Evolutionary conservation across 768 basidiomycete species (phyloP), one percentile per base, ranked within the genome.

Genomic region (Holtermanniella nyarrowii): DNA sequence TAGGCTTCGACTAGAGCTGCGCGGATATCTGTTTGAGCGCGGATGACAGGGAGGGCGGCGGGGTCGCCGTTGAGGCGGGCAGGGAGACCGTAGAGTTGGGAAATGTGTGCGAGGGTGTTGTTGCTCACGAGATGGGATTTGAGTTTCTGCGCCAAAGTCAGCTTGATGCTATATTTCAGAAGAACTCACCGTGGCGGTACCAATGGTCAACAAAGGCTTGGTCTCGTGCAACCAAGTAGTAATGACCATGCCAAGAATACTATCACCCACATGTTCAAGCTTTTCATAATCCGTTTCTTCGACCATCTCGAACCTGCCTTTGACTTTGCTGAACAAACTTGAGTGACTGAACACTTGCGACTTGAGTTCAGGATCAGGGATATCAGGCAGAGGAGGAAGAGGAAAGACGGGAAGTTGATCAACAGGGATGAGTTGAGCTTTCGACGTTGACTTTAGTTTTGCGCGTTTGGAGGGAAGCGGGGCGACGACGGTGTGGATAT

Each of bases 191-290:
- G 64, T 62, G 3, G 66, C 66, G 10, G 62, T 62, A 4, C 66
- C 66, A 46, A 60, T 62, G 2, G 64, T 60, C 46, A 68, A 45
- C 18, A 46, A 53, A 7, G 66, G 66, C 53, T 60, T 60, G 21
- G 48, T 46, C 52, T 68, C 62, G 48, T 66, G 64, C 22, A 68
- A 45, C 64, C 64, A 68, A 39, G 64, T 61, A 23, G 66, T 68
- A 16, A 68, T 62, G 18, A 68, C 47, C 56, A 68, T 59, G 13
- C 66, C 66, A 4, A 68, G 43, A 14, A 68, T 62, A 40, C 53
- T 56, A 59, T 68, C 66, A 1, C 66, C 66, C 5, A 68, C 66
- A 60, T 66, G 64, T 44, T 68, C 66, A 3, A 68, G 49, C 58
- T 68, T 68, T 48, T 68, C 66, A 46, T 68, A 68, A n/a, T 62